Evolutionary conservation across 208 protist genomes (phyloP).

Genomic region (Crithidia fasciculata): DNA sequence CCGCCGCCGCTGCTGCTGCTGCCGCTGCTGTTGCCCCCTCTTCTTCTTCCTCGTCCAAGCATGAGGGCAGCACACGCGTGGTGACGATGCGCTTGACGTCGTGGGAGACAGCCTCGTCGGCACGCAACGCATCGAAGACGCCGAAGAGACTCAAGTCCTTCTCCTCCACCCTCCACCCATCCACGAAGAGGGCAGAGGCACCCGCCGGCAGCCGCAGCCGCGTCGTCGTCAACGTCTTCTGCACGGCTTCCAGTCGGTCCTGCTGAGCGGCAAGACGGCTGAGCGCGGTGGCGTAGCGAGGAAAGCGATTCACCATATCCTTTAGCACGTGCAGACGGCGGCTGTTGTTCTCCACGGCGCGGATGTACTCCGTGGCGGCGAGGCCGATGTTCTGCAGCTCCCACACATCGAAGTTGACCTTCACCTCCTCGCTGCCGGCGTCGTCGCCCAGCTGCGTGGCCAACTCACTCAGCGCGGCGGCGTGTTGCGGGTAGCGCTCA

Average conservation of each 20-base stretch:
- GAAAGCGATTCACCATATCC: conserved; percentile 90
- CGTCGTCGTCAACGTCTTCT: conserved; percentile 20
- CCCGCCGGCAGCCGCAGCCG: conserved; percentile 26
- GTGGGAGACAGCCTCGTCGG: conserved; percentile 37
- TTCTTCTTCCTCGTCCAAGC: neutral
- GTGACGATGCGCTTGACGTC: conserved; percentile 6
- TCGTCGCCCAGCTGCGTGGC: conserved; percentile 36
- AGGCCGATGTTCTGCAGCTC: conserved; percentile 71
- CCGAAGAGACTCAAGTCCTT: conserved; percentile 49
- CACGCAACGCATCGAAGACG: conserved; percentile 49
- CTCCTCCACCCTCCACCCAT: conserved; percentile 44
- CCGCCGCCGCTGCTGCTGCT: neutral
- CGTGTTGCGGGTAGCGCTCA: conserved; percentile 43
- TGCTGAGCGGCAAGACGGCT: conserved; percentile 22
- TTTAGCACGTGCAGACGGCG: conserved; percentile 60
- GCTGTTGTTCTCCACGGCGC: conserved; percentile 46
- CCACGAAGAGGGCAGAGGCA: conserved; percentile 42
- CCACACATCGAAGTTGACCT: conserved; percentile 75
- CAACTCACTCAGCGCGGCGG: conserved; percentile 44
- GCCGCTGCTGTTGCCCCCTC: neutral
- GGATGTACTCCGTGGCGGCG: conserved; percentile 59
- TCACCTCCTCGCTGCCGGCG: conserved; percentile 39
- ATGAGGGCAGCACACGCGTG: neutral
- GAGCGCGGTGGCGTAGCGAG: conserved; percentile 67
- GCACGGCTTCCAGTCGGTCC: conserved; percentile 24